phyloP scores from a whole-genome alignment of 1,139 yeast species.

The Pichia norvegensis region DNA sequence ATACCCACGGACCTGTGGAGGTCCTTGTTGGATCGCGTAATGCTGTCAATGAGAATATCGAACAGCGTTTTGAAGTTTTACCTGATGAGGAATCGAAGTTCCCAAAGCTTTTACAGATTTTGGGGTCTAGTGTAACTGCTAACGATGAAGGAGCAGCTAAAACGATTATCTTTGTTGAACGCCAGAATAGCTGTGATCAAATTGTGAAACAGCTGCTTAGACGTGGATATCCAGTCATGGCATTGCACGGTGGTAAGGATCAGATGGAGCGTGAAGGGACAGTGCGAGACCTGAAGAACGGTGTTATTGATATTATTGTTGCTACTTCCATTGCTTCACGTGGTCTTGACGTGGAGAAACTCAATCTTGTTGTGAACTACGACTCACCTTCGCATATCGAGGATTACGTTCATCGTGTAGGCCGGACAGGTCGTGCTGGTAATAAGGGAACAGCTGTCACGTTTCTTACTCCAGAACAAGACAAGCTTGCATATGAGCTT shows the following conservation, averaged over 20 bases:
- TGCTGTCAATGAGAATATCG: slow-evolving; percentile 74
- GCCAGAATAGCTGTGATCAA: slow-evolving; percentile 74
- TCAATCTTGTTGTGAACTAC: slow-evolving; percentile 72
- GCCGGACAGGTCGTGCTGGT: slow-evolving; percentile 95
- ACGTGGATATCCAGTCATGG: slow-evolving; percentile 50
- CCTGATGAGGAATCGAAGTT: slow-evolving; percentile 47
- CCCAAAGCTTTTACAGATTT: slow-evolving; percentile 41
- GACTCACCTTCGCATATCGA: slow-evolving; percentile 92
- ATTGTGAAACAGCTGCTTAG: slow-evolving; percentile 50
- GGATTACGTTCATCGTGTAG: slow-evolving; percentile 93
- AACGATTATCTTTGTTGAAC: slow-evolving; percentile 75
- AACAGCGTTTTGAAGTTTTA: slow-evolving; percentile 62
- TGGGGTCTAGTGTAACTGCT: slow-evolving; percentile 42
- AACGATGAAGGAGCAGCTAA: slow-evolving; percentile 38
- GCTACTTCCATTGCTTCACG: slow-evolving; percentile 96
- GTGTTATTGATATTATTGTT: slow-evolving; percentile 55
- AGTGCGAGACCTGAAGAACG: slow-evolving; percentile 61
- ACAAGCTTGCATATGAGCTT: slow-evolving; percentile 61
- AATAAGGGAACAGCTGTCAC: slow-evolving; percentile 71
- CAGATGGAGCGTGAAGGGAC: slow-evolving; percentile 78
- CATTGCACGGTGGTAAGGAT: slow-evolving; percentile 91
- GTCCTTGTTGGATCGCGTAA: slow-evolving; percentile 78
- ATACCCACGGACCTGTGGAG: slow-evolving; percentile 58
- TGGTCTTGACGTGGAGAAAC: slow-evolving; percentile 83
- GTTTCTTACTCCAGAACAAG: slow-evolving; percentile 58